Base-by-base conservation (phyloP, 2,329 filamentous ascomycete genomes). In the Penicillium sp. region DNA sequence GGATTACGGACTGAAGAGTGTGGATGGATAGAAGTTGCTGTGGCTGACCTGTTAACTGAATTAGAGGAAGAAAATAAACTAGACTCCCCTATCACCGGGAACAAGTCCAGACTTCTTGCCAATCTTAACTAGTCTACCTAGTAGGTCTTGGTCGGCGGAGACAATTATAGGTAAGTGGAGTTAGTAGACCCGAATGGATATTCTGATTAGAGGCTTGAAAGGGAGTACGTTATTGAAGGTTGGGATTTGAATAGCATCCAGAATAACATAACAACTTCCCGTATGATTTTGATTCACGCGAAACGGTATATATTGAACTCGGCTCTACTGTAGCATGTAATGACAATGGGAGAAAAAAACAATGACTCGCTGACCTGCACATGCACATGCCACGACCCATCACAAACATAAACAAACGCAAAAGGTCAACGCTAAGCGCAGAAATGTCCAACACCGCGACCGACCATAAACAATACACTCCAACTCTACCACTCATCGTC, bases 401-500 rank as follows among this genome's bases (percentile, higher is more conserved):
- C 23, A 51, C 36, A 38, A 29, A 36, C 31, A 17, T 21, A 41
- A 50, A 57, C 12, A 43, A 60, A 59, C 47, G 41, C 48, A 41
- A 59, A 54, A 57, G 51, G 47, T 43, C 55, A 68, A 68, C 63
- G 63, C 62, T 65, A 65, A 65, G 65, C 58, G 64, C 63, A 66
- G 53, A 62, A 57, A 63, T 55, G 56, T 60, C 55, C 54, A 62
- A 59, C 53, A 59, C 48, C 47, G 57, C 55, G 49, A 63, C 54
- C 47, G 53, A 62, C 39, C 45, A 60, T 55, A 38, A 57, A 49
- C 47, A 43, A 57, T 39, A 5, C 17, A 58, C 58, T 31, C 13
- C 49, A 48, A 62, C 53, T 70, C 70, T 76, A 89, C 87, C 87
- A 89, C 69, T 90, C 86, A 63, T 89, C 87, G 47, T 89, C 87